Evolutionary conservation across 768 basidiomycete species (phyloP), one percentile per base, ranked within the genome.

Genomic region (Suillus ampliporus): DNA sequence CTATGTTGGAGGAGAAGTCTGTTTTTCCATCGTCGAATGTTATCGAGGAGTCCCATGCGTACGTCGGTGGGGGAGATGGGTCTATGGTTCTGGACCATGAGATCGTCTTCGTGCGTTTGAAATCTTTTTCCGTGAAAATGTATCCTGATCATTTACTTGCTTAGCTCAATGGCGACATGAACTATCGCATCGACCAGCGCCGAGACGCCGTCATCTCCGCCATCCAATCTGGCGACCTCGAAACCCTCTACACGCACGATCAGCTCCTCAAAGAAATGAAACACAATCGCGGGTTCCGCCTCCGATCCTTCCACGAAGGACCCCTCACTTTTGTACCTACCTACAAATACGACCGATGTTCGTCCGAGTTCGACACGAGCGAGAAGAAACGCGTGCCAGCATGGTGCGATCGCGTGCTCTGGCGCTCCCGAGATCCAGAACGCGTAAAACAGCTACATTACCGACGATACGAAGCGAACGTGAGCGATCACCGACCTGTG

Each of bases 331-430:
- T 99, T 68, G 76, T 83, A 2, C 95, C 96, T 19, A 97, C 96
- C 41, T 98, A 98, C 85, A 97, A 97, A 76, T 98, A 97, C 77
- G 94, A 97, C 73, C 87, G 86, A 2, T 78, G 84, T 7, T 86
- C 93, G 26, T 75, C 84, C 72, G 84, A 88, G 65, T 99, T 94
- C 69, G 97, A 99, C 72, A 82, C 89, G 3, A 94, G 91, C 1
- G 93, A 94, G 74, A 98, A 99, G 75, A 83, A 84, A 14, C 90
- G 97, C 0, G 82, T 88, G 9, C 97, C 97, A 4, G 95, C 97
- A 2, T 99, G 96, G 95, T 99, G 97, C 72, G 97, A 99, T 73
- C 89, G 97, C 6, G 86, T 99, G 23, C 78, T 99, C 46, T 97
- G 89, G 87, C 86, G 88, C 5, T 79, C 85, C 46, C 80, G 80